These are phyloP conservation scores for Incumbomyces lentus DNA, from an alignment of 2,329 filamentous ascomycete genomes.

Conservation along the genomic window DNA sequence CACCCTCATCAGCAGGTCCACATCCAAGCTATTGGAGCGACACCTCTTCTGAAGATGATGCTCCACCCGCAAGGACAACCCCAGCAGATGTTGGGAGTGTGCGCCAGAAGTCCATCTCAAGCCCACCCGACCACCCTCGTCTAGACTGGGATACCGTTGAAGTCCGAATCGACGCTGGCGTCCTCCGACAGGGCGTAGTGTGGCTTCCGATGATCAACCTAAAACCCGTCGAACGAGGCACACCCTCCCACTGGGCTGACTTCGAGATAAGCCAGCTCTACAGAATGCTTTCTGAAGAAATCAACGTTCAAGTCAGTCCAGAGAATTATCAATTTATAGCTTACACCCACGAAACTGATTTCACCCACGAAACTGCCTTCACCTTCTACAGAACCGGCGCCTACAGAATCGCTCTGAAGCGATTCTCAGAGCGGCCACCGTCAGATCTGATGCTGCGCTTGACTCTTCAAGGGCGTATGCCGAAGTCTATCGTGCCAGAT, in stretches of 20 bases:
- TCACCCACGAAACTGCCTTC: neutral
- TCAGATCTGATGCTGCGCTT: neutral
- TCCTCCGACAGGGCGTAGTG: neutral
- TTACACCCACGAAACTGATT: neutral
- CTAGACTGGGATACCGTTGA: neutral
- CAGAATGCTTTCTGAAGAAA: neutral
- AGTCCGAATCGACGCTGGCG: neutral
- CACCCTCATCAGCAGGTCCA: neutral
- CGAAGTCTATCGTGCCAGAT: neutral
- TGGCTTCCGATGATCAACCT: neutral
- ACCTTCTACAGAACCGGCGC: neutral
- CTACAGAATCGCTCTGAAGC: neutral
- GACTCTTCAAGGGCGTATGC: neutral
- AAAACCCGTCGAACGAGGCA: neutral
- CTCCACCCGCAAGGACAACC: neutral
- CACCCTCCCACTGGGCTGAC: neutral
- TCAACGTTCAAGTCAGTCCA: neutral
- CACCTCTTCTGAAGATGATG: neutral
- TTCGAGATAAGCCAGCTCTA: neutral
- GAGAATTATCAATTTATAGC: neutral
- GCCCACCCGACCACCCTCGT: no score
- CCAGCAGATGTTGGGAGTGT: neutral
- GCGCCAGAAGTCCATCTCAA: neutral
- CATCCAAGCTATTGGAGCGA: neutral
- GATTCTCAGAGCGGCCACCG: neutral